These are phyloP conservation scores for Xylaria sp. DNA, from an alignment of 2,329 filamentous ascomycete genomes.

Conservation along the genomic window DNA sequence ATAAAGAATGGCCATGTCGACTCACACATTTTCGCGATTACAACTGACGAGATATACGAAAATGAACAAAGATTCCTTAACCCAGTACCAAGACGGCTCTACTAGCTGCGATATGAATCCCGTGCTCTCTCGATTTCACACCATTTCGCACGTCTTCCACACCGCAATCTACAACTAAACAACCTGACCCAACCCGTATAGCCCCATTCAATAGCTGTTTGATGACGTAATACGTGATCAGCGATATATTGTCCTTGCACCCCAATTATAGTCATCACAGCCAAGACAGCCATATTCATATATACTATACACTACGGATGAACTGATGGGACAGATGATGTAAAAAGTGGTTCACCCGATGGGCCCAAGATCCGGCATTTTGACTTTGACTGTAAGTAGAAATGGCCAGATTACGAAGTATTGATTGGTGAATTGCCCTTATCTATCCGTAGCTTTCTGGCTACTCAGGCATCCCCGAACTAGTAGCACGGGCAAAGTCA, in stretches of 20 bases:
- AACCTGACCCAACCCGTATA: neutral
- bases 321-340: neutral
- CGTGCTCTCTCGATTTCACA: neutral
- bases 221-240: neutral
- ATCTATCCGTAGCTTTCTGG: constrained; percentile 8
- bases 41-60: constrained; percentile 11
- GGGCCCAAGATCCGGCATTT: neutral
- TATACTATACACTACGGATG: neutral
- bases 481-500: constrained; percentile 10
- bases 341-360: neutral
- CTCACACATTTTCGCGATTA: constrained; percentile 9
- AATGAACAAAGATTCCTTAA: constrained; percentile 11
- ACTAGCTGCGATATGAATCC: neutral
- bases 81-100: neutral
- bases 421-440: constrained; percentile 21
- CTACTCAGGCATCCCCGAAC: neutral
- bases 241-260: neutral
- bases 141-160: neutral
- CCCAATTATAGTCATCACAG: neutral
- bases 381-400: neutral
- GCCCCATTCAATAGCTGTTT: neutral
- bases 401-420: constrained; percentile 2
- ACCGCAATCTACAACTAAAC: neutral
- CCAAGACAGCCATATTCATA: too few species aligned
- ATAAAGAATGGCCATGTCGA: constrained; percentile 6